Conservation (phyloP, 805 yeast genomes). For the Wickerhamomyces alni region DNA sequence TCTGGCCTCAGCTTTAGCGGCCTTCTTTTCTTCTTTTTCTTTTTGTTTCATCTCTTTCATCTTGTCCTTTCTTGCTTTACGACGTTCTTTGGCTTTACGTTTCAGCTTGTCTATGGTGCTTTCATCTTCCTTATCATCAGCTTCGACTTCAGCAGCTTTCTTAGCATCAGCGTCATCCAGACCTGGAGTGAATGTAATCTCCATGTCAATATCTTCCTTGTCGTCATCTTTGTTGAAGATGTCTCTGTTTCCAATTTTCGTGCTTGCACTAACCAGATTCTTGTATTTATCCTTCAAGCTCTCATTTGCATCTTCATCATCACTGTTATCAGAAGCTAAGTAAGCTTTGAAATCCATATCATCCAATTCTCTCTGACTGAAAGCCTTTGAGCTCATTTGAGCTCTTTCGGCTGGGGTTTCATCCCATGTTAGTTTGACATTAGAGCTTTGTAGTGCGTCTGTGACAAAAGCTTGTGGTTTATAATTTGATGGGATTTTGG, state of each 20-base stretch:
- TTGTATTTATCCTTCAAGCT: slow-evolving; percentile 53
- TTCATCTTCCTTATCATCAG: slow-evolving; percentile 39
- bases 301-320: slow-evolving; percentile 30
- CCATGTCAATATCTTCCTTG: slow-evolving; percentile 81
- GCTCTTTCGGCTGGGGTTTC: slow-evolving; percentile 92
- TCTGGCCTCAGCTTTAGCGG: slow-evolving; percentile 28
- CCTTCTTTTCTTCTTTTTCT: slow-evolving; percentile 46
- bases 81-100: slow-evolving; percentile 90
- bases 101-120: slow-evolving; percentile 68
- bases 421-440: slow-evolving; percentile 96
- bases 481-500: slow-evolving; percentile 67
- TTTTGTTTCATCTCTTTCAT: slow-evolving; percentile 53
- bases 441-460: slow-evolving; percentile 93
- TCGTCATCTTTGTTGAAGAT: slow-evolving; percentile 34
- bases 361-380: slow-evolving; percentile 81
- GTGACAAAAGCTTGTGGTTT: slow-evolving; percentile 80
- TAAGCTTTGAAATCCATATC: slow-evolving; percentile 92
- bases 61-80: slow-evolving; percentile 75
- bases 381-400: slow-evolving; percentile 70
- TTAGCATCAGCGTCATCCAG: slow-evolving; percentile 49
- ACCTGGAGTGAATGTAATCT: slow-evolving; percentile 92
- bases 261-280: slow-evolving; percentile 42
- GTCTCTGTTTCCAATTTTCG: slow-evolving; percentile 28
- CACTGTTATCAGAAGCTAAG: slow-evolving; percentile 72
- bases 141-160: slow-evolving; percentile 25